phyloP scores from a whole-genome alignment of 108 stramenopile species.

The Mediolabrus comicus region DNA sequence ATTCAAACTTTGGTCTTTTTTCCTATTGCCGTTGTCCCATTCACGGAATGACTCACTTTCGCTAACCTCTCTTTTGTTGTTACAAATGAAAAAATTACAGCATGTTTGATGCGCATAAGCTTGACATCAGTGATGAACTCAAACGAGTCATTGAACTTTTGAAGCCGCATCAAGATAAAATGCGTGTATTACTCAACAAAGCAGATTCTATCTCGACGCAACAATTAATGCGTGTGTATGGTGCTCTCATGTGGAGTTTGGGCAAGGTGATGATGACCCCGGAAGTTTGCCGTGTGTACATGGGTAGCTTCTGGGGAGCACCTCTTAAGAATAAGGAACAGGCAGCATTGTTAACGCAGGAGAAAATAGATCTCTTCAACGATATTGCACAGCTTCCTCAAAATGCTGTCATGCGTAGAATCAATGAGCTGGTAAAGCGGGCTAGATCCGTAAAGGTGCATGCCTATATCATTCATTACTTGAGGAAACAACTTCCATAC shows the following conservation, averaged over 20 bases:
- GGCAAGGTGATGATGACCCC: conserved; percentile 98
- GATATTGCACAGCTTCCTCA: conserved; percentile 94
- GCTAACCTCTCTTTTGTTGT: background rate
- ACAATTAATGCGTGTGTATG: conserved; percentile 91
- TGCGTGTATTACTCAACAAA: conserved; percentile 83
- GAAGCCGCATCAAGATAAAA: conserved; percentile 75
- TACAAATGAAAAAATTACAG: background rate
- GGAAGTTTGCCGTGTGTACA: conserved; percentile 98
- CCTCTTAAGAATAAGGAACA: conserved; percentile 83
- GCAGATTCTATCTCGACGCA: conserved; percentile 83
- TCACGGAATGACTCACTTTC: background rate
- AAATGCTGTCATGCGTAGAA: conserved; percentile 95
- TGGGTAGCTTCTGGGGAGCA: conserved; percentile 97
- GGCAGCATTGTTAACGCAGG: conserved; percentile 74
- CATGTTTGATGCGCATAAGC: conserved; percentile 93
- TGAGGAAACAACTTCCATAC: conserved; percentile 96
- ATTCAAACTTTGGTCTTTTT: too few relatives aligned
- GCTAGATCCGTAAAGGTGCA: conserved; percentile 97
- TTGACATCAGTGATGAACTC: conserved; percentile 88
- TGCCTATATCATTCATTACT: conserved; percentile 97
- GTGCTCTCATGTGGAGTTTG: conserved; percentile 90
- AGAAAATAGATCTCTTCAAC: conserved; percentile 92
- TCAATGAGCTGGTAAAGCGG: conserved; percentile 98
- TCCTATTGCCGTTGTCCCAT: background rate
- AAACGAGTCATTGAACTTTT: conserved; percentile 76